phyloP scores from a whole-genome alignment of 495 filamentous ascomycete genomes.

The Penicillium verhagenii region DNA sequence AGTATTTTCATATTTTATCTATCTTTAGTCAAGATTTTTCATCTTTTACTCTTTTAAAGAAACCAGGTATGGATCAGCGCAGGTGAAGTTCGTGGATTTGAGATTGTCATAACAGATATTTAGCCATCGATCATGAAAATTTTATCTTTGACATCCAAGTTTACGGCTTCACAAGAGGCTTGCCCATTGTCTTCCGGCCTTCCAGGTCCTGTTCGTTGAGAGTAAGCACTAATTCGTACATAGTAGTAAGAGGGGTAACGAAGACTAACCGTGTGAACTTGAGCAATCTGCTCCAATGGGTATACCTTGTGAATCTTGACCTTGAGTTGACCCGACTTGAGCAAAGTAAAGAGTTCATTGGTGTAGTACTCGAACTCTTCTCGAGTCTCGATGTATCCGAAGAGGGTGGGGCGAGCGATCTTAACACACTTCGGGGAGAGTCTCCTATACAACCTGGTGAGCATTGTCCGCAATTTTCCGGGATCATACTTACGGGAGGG shows the following conservation, averaged over 20 bases:
- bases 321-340: constrained; percentile 66
- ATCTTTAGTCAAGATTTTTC: too few relatives aligned
- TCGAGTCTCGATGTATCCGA: constrained; percentile 69
- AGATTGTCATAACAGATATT: constrained; percentile 4
- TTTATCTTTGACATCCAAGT: background rate
- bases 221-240: constrained; percentile 3
- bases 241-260: background rate
- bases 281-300: constrained; percentile 69
- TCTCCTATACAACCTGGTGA: constrained; percentile 24
- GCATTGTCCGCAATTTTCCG: background rate
- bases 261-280: constrained; percentile 61
- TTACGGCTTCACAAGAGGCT: constrained; percentile 49
- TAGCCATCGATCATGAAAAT: background rate
- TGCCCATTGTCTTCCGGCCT: constrained; percentile 80
- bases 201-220: constrained; percentile 62
- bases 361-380: constrained; percentile 75
- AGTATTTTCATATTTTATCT: background rate
- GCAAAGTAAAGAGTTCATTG: constrained; percentile 70
- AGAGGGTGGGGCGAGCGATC: constrained; percentile 71
- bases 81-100: background rate
- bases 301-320: constrained; percentile 79
- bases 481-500: constrained; percentile 53
- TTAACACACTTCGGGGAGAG: constrained; percentile 80
- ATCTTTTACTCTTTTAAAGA: too few relatives aligned
- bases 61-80: background rate